Base-by-base conservation (phyloP, 2,329 filamentous ascomycete genomes). In the Xylaria sp. region DNA sequence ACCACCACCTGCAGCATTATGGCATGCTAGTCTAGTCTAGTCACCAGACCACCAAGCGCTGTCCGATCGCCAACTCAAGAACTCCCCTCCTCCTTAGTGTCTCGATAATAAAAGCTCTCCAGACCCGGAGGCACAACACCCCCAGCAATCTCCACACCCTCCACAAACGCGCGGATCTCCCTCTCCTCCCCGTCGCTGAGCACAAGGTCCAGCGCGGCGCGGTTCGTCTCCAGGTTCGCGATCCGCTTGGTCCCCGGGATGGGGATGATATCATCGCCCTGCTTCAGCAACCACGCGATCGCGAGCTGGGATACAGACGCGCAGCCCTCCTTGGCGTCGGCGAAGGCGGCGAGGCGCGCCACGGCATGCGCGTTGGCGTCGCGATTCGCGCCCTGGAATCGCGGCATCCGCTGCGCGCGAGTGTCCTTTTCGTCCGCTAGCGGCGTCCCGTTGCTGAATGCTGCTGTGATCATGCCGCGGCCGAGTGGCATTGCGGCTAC, bases 221-320 rank as follows among this genome's bases (percentile, higher is more conserved):
- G 11, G 33, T 54, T 54, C 1, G 38, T 31, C 50, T 54, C 50
- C 3, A 54, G 31, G 17, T 54, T 77, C 67, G 76, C 73, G 38
- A 80, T 67, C 50, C 67, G 75, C 70, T 77, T 80, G 0, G 78
- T 81, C 0, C 78, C 79, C 5, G 75, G 80, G 42, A 82, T 81
- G 9, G 77, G 75, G 13, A 80, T 67, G 17, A 79, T 77, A 55
- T 81, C 77, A 9, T 79, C 74, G 5, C 83, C 84, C 66, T 85
- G 83, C 17, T 79, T 77, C 51, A 82, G 74, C 29, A 88, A 75
- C 87, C 87, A 90, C 2, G 84, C 84, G 29, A 90, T 72, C 0
- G 84, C 84, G 39, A 89, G 77, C 77, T 89, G 86, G 0, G 80
- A 78, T 1, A 81, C 69, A 15, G 29, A 10, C n/a, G n/a, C n/a